A percentile compares a stretch with the other conserved stretches of the same genome.
Conservation (phyloP, 495 filamentous ascomycete genomes). For the Penicillium tannophilum region DNA sequence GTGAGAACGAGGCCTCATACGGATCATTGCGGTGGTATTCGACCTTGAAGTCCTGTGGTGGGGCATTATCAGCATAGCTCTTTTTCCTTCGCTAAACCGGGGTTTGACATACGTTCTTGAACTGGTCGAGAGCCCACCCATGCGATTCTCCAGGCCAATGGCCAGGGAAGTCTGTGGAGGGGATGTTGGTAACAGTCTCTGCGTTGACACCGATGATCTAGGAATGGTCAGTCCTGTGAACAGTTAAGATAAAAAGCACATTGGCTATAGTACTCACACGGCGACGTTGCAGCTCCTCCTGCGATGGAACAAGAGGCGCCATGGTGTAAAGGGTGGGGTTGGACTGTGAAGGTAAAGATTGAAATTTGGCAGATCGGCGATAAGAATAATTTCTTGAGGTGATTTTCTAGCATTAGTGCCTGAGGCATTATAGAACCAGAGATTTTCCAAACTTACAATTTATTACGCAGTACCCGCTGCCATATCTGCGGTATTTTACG, state of each 20-base stretch:
- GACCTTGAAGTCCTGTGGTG: constrained; percentile 62
- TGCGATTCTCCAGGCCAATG: constrained; percentile 92
- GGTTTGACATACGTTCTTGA: constrained; percentile 54
- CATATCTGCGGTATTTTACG: not conserved
- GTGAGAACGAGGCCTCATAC: constrained; percentile 79
- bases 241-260: not conserved
- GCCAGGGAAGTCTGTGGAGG: constrained; percentile 86
- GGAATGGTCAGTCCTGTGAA: constrained; percentile 4
- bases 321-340: constrained; percentile 34
- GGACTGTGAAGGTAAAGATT: constrained; percentile 19
- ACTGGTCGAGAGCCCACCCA: constrained; percentile 77
- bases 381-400: constrained; percentile 41
- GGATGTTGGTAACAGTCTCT: constrained; percentile 85
- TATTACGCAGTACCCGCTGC: not conserved
- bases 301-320: constrained; percentile 50
- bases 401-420: constrained; percentile 32
- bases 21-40: constrained; percentile 80
- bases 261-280: constrained; percentile 37
- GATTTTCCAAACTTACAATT: constrained; percentile 18
- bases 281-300: constrained; percentile 52
- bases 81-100: not conserved
- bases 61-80: constrained; percentile 14
- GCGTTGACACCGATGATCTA: constrained; percentile 83
- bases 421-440: constrained; percentile 28
- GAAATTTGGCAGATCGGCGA: constrained; percentile 40